A percentile compares a stretch with the other conserved stretches of the same genome.
Conservation (phyloP, 352 stramenopile genomes). For the Phytophthora hibernalis region DNA sequence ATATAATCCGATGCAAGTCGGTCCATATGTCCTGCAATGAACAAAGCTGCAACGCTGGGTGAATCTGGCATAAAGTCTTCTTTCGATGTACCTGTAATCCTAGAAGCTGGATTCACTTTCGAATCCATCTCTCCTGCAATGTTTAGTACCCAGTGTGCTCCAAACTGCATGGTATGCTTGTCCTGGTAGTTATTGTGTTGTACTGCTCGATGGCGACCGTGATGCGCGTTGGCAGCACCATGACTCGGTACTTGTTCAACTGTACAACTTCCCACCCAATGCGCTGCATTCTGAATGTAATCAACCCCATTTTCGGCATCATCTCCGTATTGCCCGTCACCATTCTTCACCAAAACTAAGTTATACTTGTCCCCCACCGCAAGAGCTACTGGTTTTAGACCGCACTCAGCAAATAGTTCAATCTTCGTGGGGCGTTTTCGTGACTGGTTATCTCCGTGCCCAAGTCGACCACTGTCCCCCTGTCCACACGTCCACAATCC, state of each 20-base stretch:
- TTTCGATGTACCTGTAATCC: background rate
- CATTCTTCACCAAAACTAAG: slow-evolving; percentile 69
- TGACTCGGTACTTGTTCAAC: background rate
- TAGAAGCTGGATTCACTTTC: slow-evolving; percentile 1
- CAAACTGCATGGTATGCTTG: slow-evolving; percentile 16
- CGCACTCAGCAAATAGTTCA: slow-evolving; percentile 58
- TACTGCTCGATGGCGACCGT: background rate
- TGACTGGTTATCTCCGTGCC: slow-evolving; percentile 73
- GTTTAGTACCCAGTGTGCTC: slow-evolving; percentile 32
- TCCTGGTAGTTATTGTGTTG: slow-evolving; percentile 13
- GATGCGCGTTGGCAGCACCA: background rate
- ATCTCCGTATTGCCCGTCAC: slow-evolving; percentile 18
- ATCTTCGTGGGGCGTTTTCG: slow-evolving; percentile 67
- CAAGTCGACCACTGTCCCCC: slow-evolving; percentile 80
- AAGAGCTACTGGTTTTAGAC: slow-evolving; percentile 69
- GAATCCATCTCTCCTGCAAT: background rate
- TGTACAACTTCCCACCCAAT: background rate
- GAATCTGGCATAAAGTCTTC: slow-evolving; percentile 63
- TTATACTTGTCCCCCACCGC: slow-evolving; percentile 91
- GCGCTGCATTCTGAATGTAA: slow-evolving; percentile 7
- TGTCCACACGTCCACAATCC: slow-evolving; percentile 87
- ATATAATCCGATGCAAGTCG: slow-evolving; percentile 46
- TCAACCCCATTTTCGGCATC: background rate
- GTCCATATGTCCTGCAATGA: slow-evolving; percentile 56
- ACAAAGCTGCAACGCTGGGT: slow-evolving; percentile 38